Percentiles rank a stretch among this genome's conserved stretches.
Evolutionary conservation across 108 stramenopile genomes (phyloP).

Genomic region (Cyclotella baltica): DNA sequence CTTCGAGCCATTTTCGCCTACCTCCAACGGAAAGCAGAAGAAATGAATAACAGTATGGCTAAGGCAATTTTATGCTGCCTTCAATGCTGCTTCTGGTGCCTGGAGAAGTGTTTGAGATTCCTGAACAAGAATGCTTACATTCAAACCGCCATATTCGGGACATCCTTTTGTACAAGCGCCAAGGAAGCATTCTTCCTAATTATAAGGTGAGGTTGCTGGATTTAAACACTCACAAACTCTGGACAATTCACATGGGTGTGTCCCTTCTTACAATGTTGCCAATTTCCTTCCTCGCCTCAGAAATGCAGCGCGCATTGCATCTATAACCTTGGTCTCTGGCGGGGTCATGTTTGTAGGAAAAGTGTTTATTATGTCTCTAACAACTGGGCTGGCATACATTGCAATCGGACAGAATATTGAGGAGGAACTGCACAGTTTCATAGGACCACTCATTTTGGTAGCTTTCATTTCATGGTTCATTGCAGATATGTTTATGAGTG

Average conservation of each 20-base stretch:
- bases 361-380: slow-evolving; percentile 77
- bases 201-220: slow-evolving; percentile 43
- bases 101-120: slow-evolving; percentile 88
- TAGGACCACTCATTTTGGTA: slow-evolving; percentile 77
- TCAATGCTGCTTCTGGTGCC: slow-evolving; percentile 89
- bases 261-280: background rate
- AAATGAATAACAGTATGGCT: slow-evolving; percentile 76
- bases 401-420: slow-evolving; percentile 52
- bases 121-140: slow-evolving; percentile 94
- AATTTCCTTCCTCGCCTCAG: background rate
- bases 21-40: slow-evolving; percentile 85
- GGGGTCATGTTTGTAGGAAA: slow-evolving; percentile 89
- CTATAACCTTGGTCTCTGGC: slow-evolving; percentile 67
- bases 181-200: slow-evolving; percentile 86
- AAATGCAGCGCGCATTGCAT: slow-evolving; percentile 71
- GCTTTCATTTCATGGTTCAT: slow-evolving; percentile 69
- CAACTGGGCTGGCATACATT: slow-evolving; percentile 63
- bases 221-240: background rate
- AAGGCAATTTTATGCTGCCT: slow-evolving; percentile 83
- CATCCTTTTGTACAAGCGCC: slow-evolving; percentile 82
- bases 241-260: too few species aligned
- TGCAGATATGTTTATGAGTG: slow-evolving; percentile 63
- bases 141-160: slow-evolving; percentile 91
- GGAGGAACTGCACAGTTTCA: slow-evolving; percentile 50
- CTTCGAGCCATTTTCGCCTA: slow-evolving; percentile 88